Evolutionary conservation across 192 early-diverging fungal species (phyloP).

Genomic region (Rhizoclosmatium sp.): DNA sequence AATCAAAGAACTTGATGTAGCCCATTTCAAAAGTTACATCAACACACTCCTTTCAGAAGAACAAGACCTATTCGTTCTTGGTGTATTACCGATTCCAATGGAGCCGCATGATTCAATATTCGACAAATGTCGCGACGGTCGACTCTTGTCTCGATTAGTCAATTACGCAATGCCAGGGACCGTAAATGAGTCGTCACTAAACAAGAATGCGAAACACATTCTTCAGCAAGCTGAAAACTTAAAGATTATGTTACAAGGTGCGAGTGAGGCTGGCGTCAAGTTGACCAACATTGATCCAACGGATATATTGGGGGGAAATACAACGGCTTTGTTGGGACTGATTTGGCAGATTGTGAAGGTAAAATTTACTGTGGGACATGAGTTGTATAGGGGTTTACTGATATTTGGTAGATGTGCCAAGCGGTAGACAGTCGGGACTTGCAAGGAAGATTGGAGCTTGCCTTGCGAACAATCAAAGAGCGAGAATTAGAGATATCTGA

Average conservation of each 20-base stretch:
- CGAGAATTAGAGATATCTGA: not conserved
- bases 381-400: not conserved
- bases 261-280: slow-evolving; percentile 16
- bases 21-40: slow-evolving; percentile 15
- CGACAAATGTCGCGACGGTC: slow-evolving; percentile 6
- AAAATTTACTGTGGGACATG: not conserved
- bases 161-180: slow-evolving; percentile 30
- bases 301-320: slow-evolving; percentile 17
- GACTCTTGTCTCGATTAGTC: slow-evolving; percentile 11
- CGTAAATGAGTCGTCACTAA: slow-evolving; percentile 9
- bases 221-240: slow-evolving; percentile 26
- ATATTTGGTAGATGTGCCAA: slow-evolving; percentile 26
- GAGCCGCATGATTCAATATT: slow-evolving; percentile 17
- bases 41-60: not conserved
- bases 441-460: not conserved
- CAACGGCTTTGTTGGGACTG: slow-evolving; percentile 20
- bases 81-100: not conserved
- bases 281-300: slow-evolving; percentile 16
- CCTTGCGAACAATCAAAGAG: slow-evolving; percentile 2
- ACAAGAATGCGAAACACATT: not conserved
- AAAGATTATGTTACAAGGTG: slow-evolving; percentile 13
- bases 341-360: slow-evolving; percentile 30
- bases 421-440: slow-evolving; percentile 23
- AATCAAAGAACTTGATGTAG: not conserved
- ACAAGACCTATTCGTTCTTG: slow-evolving; percentile 1